Base-by-base conservation (phyloP, 177 flowering plant genomes). In the Vitis hybrid region DNA sequence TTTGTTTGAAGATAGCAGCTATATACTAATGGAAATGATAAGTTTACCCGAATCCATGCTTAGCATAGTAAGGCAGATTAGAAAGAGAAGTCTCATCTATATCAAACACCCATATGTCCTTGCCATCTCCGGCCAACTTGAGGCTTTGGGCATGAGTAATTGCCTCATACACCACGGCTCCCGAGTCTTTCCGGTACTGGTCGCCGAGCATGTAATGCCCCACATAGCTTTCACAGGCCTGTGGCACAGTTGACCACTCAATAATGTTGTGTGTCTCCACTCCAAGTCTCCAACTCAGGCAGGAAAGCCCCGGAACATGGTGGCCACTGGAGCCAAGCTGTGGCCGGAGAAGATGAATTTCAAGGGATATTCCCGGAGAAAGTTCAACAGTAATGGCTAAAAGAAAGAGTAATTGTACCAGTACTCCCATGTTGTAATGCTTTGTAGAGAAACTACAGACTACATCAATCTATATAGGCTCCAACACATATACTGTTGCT, bases 221-320 rank as follows among this genome's bases (percentile, higher is more conserved):
- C 6, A 87, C 77, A 19, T 85, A 87, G n/a, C 49, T 44, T n/a
- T 66, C 82, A 55, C 92, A 88, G 28, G 69, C 63, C 19, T 18
- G 3, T 0, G 92, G 92, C 31, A 81, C 76, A 0, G 67, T 58
- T 11, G 52, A 49, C 92, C 92, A 88, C n/a, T 59, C 38, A 2
- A 59, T 72, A n/a, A 86, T 13, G 66, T 86, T 88, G 83, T 82
- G 62, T 0, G 88, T 79, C 67, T 88, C 90, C 13, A 83, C 92
- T 0, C 68, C 87, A 0, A 86, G 74, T 24, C 85, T 73, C 90
- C 90, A 88, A 64, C 91, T 88, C 11, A 71, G 60, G 77, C 89
- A 86, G 2, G 79, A 66, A 13, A 82, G 2, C 22, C 74, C 81
- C 0, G 49, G 66, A 0, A 72, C 1, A 2, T 9, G 68, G 49